Conservation (phyloP, 179 eudicot species). For the Dionaea muscipula region DNA sequence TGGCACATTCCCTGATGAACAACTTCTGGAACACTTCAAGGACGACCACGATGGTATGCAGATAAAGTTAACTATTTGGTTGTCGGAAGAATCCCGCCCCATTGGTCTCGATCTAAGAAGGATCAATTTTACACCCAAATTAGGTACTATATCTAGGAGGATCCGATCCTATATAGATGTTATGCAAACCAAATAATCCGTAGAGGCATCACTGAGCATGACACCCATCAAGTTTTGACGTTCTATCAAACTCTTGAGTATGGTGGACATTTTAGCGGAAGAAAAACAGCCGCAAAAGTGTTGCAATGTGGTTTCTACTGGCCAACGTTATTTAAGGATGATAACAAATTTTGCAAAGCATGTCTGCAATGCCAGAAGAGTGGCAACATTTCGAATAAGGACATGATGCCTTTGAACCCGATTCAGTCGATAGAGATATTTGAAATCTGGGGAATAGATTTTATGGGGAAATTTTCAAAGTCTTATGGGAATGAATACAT, state of each 20-base stretch:
- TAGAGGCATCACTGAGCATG: not conserved
- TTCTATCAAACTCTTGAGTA: not conserved
- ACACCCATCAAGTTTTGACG: not conserved
- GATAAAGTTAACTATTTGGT: not conserved
- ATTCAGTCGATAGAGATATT: not conserved
- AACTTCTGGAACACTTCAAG: not conserved
- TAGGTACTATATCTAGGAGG: not conserved
- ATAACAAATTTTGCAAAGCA: not conserved
- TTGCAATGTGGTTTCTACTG: not conserved
- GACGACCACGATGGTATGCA: not conserved
- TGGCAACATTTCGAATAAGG: not conserved
- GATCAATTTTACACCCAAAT: not conserved
- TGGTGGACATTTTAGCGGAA: not conserved
- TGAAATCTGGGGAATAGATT: conserved; percentile 1
- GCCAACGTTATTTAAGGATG: not conserved
- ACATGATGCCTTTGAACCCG: not conserved
- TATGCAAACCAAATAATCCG: not conserved
- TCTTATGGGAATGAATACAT: not conserved
- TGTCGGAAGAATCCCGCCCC: not conserved
- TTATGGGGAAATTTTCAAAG: conserved; percentile 4
- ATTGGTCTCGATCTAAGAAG: not conserved
- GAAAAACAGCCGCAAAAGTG: not conserved
- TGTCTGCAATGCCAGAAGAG: not conserved
- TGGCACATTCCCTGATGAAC: not conserved
- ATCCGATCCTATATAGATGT: not conserved